phyloP scores from a whole-genome alignment of 116 monocot genomes.

The Posidonia oceanica region DNA sequence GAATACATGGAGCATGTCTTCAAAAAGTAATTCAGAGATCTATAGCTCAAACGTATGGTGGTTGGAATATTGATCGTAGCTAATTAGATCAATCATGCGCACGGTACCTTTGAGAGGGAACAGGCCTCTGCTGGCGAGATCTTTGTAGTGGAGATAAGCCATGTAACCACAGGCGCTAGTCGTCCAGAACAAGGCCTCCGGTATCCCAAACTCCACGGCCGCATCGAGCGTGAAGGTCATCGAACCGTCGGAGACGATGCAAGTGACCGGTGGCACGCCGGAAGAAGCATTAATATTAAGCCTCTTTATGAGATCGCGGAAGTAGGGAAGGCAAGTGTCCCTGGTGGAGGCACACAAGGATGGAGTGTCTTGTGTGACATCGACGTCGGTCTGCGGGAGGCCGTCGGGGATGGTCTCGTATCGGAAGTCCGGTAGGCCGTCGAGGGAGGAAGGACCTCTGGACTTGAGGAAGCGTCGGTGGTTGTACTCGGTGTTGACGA shows the following conservation, averaged over 20 bases:
- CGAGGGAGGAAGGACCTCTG: constrained; percentile 3
- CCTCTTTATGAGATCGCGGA: constrained; percentile 1
- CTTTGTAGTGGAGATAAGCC: constrained; percentile 7
- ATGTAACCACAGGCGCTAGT: constrained; percentile 15
- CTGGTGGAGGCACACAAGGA: constrained; percentile 1
- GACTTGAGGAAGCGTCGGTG: constrained; percentile 24
- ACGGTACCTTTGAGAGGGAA: not conserved
- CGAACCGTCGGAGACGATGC: constrained; percentile 10
- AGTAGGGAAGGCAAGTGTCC: not conserved
- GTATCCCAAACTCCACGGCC: constrained; percentile 11
- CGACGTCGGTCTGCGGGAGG: constrained; percentile 4
- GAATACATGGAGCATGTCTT: no score
- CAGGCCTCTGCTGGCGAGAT: not conserved
- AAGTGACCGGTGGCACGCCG: constrained; percentile 7
- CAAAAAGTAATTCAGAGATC: no score
- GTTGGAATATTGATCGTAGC: no score
- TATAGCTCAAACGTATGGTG: no score
- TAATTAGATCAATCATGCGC: no score
- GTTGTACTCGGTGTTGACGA: constrained; percentile 52
- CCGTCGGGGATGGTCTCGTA: constrained; percentile 17
- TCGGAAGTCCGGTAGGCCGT: constrained; percentile 9
- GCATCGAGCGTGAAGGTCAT: constrained; percentile 11
- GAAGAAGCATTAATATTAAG: not conserved
- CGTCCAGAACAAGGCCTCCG: constrained; percentile 13
- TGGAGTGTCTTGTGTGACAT: constrained; percentile 15